Base-by-base conservation (phyloP, 352 stramenopile genomes). In the Thraustotheca clavata region DNA sequence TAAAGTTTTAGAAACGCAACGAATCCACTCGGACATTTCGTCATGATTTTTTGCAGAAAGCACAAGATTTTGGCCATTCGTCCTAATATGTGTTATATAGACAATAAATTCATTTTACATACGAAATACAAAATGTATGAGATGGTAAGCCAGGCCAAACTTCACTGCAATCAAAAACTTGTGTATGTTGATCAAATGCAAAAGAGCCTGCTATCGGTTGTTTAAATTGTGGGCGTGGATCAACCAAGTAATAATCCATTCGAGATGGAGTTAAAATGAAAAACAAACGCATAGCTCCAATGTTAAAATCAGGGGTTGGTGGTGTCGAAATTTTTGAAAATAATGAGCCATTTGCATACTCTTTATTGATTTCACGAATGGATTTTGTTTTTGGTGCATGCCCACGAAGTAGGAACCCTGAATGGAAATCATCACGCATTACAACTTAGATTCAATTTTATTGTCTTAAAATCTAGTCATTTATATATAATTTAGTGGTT, bases 191-290 rank as follows among this genome's bases (percentile, higher is more conserved):
- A 2, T 74, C 67, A 47, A 91, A 85, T 9, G 75, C 74, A 47
- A 86, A 89, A 3, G 73, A 70, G 24, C 79, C 69, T 0, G 70
- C 59, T 41, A 91, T 89, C 27, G 74, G 70, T 27, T 76, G 69
- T 1, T 80, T 65, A 47, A 91, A 91, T 20, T 71, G 68, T 6
- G 80, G 80, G 1, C 80, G 80, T 16, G 80, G 79, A 36, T 91
- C 83, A 9, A 52, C 69, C 3, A 69, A 47, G 57, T 89, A 91
- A 60, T 85, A 89, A 62, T 89, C 83, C 57, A 89, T 77, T 2
- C 80, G 79, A n/a, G 83, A 78, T 43, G 88, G 78, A 3, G 80
- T 86, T 20, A 91, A 72, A 67, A 89, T 77, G 35, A 87, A 71
- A 57, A 91, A 91, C 35, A 85, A 78, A 27, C 77, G 78, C 36